A percentile compares a stretch with the other conserved stretches of the same genome.
Conservation (phyloP, 2,329 filamentous ascomycete species). For the Keithomyces neogunnii region DNA sequence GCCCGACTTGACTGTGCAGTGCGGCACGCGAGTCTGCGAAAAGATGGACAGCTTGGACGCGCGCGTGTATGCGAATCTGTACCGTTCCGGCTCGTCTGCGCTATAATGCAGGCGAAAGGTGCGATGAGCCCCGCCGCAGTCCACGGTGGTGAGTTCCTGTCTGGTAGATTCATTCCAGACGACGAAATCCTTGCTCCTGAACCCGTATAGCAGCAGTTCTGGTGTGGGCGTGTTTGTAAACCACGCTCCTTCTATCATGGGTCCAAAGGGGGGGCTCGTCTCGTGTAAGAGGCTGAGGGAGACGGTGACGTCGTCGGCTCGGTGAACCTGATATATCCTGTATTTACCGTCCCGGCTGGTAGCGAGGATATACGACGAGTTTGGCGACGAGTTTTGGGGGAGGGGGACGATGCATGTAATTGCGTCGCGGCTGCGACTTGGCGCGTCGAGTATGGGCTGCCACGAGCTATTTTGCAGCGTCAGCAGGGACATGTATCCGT, state of each 20-base stretch:
- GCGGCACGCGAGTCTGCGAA: conserved; percentile 27
- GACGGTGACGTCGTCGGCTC: conserved; percentile 12
- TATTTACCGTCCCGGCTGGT: conserved; percentile 72
- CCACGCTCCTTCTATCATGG: conserved; percentile 66
- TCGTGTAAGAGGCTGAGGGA: conserved; percentile 52
- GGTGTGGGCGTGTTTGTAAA: conserved; percentile 33
- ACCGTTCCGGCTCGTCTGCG: conserved; percentile 19
- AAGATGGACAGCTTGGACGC: conserved; percentile 45
- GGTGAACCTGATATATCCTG: conserved; percentile 47
- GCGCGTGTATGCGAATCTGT: conserved; percentile 67
- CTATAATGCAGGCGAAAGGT: conserved; percentile 50
- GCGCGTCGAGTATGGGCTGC: conserved; percentile 22
- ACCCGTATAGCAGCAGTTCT: conserved; percentile 69
- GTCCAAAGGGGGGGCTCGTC: conserved; percentile 60
- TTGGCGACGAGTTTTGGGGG: conserved; percentile 14
- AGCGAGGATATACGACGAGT: conserved; percentile 49
- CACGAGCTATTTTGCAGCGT: conserved; percentile 17
- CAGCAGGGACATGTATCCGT: conserved; percentile 36
- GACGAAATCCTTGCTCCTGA: conserved; percentile 70
- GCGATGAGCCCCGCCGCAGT: conserved; percentile 80
- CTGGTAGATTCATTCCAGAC: conserved; percentile 70
- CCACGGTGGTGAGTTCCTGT: conserved; percentile 60
- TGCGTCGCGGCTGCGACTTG: conserved; percentile 46
- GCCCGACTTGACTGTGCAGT: conserved; percentile 53
- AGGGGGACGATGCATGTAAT: conserved; percentile 58